Evolutionary conservation across 1,139 yeast species (phyloP), one percentile per base, ranked within the genome.

Genomic region (Kluyveromyces sp.): DNA sequence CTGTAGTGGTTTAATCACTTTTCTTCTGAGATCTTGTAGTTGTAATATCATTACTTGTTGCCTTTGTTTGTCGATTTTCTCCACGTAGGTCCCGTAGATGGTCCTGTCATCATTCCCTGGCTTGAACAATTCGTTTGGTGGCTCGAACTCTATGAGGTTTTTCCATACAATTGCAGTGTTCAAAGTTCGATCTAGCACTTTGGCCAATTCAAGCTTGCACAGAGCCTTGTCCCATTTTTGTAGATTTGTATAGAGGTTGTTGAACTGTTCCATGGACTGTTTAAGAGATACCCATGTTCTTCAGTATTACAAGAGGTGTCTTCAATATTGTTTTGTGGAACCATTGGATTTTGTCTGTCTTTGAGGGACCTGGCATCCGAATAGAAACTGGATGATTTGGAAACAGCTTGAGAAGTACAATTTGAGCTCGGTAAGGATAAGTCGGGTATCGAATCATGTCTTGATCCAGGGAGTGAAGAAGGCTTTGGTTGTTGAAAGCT

Each of bases 1-100:
- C 3, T 53, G 53, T 6, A 66, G 41, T 3, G 69, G 67, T 8
- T 51, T 53, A 30, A 65, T 38, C 1, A 67, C 56, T 8, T 53
- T 52, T 8, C 50, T 51, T 41, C 61, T 56, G 7, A 66, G 45
- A 10, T 61, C 60, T 2, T 50, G 45, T 2, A 58, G 45, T 25
- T 61, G 50, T 33, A 63, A 42, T 8, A 58, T 51, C 4, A 65
- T 61, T 5, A 58, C 52, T 41, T 58, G 54, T 35, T 60, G 61
- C 31, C 59, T 54, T 38, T 55, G 58, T 28, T 48, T 48, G 25
- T 54, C 51, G 7, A 61, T 40, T 40, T 53, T 54, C 26, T 57
- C 53, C 5, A 56, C 43, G 45, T 55, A 57, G 6, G 52, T 45
- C 4, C 45, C 44, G 45, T 51, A 51, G 32, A 53, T 54, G 15